Evolutionary conservation across 2,329 filamentous ascomycete species (phyloP).

Genomic region (Ceratocystis huliohia): DNA sequence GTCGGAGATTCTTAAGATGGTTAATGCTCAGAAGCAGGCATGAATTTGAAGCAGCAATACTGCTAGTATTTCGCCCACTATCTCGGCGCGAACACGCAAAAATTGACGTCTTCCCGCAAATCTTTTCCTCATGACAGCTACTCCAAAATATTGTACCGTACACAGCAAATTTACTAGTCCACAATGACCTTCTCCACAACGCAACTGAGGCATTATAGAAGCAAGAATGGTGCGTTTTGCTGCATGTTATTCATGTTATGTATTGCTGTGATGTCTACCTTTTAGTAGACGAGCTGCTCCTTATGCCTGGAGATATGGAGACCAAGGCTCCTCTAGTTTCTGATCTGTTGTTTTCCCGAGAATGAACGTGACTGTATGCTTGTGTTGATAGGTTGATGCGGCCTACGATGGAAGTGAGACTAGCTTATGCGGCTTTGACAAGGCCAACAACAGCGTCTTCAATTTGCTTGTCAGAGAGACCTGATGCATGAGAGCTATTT

Average conservation of each 20-base stretch:
- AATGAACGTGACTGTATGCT: not conserved
- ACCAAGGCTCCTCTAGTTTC: not conserved
- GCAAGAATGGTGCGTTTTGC: not conserved
- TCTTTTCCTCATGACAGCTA: not conserved
- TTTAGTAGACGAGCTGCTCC: slow-evolving; percentile 4
- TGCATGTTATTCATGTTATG: not conserved
- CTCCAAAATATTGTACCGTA: not conserved
- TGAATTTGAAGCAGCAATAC: not conserved
- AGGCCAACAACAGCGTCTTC: slow-evolving; percentile 45
- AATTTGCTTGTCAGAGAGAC: slow-evolving; percentile 48
- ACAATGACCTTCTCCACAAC: not conserved
- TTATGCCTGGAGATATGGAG: not conserved
- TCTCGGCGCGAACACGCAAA: not conserved
- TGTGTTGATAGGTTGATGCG: not conserved
- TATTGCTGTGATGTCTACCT: not conserved
- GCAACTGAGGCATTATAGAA: not conserved
- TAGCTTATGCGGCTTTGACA: slow-evolving; percentile 33
- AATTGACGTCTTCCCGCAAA: not conserved
- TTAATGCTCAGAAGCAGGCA: slow-evolving; percentile 39
- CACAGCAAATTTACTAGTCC: not conserved
- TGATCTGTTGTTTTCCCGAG: slow-evolving; percentile 1
- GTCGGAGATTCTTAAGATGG: slow-evolving; percentile 76
- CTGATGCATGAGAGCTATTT: slow-evolving; percentile 23
- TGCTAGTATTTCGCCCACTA: not conserved
- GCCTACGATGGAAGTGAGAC: not conserved